Conservation (phyloP, 495 filamentous ascomycete species). For the Annulohypoxylon bovei region DNA sequence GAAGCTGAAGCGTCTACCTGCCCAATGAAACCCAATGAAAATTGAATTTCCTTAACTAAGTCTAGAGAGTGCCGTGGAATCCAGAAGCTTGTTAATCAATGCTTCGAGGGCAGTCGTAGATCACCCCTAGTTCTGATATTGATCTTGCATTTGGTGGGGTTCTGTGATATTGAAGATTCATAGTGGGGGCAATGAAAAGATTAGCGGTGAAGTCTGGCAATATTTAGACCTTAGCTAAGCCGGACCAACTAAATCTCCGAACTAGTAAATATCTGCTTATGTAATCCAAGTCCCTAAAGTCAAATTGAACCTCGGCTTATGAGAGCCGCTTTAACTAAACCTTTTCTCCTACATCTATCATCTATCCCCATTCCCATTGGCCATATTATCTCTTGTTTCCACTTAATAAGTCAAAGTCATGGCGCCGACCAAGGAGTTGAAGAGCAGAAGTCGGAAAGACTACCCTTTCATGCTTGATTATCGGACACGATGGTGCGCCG, state of each 20-base stretch:
- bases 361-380: not conserved
- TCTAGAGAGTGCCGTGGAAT: too few species aligned
- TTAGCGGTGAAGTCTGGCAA: constrained; percentile 43
- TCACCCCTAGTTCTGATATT: not conserved
- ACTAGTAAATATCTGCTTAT: not conserved
- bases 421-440: constrained; percentile 59
- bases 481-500: constrained; percentile 82
- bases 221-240: not conserved
- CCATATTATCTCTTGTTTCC: not conserved
- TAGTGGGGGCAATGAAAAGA: constrained; percentile 39
- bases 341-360: not conserved
- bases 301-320: not conserved
- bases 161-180: not conserved
- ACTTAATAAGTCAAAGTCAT: constrained; percentile 34
- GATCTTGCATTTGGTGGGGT: not conserved
- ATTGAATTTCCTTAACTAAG: not conserved
- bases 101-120: not conserved
- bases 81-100: too few species aligned
- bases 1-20: too few species aligned
- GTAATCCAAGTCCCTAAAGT: not conserved
- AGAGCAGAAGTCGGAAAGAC: constrained; percentile 71
- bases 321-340: not conserved
- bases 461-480: constrained; percentile 86
- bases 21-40: constrained; percentile 18
- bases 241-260: not conserved